Base-by-base conservation (phyloP, 2,329 filamentous ascomycete genomes). In the Aureobasidium sp. region DNA sequence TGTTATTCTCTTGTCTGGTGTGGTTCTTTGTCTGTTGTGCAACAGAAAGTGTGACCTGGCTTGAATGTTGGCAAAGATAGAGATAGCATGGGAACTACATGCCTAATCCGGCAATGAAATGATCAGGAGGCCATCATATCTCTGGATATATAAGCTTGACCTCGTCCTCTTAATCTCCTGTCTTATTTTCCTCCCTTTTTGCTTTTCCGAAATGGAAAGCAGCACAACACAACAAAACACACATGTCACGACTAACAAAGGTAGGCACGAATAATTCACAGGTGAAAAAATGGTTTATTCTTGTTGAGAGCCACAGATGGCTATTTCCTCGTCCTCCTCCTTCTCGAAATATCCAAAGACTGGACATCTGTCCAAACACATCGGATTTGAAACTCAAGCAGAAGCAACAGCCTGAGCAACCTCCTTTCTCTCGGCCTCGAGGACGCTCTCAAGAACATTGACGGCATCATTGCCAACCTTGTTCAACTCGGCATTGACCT, bases 401-500 rank as follows among this genome's bases (percentile, higher is more conserved):
- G 53, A 57, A 36, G 77, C 76, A 49, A 78, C 75, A 65, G 74
- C 75, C 65, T 75, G 70, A 29, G 73, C 72, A 15, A 76, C 75
- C 66, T 78, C 72, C 63, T 73, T 69, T 58, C 73, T 72, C 70
- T 81, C 78, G 60, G 74, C 74, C 69, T 80, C 78, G 8, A 81
- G 72, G 37, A 81, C 69, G 37, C 72, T 73, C 70, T 81, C 78
- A 27, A 85, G 74, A 15, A 82, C 76, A 31, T 72, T 75, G 29
- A 73, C 70, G 20, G 74, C 71, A 22, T 77, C 74, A 27, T 74
- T 75, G 61, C 75, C 71, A 12, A 76, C 77, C 39, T 75, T 70
- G 71, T 78, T 74, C 70, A 90, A 82, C 72, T 87, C 84, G 71
- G 83, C 79, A 56, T 85, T 79, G 15, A 84, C 79, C 70, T 89